Evolutionary conservation across 2,329 filamentous ascomycete genomes (phyloP).

Genomic region (Aspergillus costaricaensis): DNA sequence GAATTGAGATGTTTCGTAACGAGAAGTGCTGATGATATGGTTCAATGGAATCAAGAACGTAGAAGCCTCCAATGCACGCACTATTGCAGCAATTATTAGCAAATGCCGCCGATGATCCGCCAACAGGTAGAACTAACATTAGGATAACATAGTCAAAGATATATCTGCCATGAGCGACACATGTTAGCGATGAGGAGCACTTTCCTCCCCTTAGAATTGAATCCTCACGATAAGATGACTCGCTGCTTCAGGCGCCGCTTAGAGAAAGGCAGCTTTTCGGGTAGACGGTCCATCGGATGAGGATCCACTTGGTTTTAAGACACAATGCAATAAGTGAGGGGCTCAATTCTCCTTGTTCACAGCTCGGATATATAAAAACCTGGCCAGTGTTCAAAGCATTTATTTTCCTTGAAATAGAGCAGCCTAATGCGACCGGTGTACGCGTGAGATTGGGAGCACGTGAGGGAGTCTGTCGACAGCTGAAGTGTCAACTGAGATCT

Average conservation of each 20-base stretch:
- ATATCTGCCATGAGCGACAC: constrained; percentile 44
- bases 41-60: constrained; percentile 54
- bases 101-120: background rate
- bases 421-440: background rate
- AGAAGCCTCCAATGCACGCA: constrained; percentile 54
- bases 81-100: constrained; percentile 37
- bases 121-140: constrained; percentile 45
- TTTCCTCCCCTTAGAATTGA: background rate
- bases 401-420: background rate
- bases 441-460: background rate
- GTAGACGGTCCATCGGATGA: constrained; percentile 32
- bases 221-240: constrained; percentile 55
- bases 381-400: background rate
- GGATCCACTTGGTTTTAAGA: background rate
- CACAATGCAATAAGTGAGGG: background rate
- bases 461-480: background rate
- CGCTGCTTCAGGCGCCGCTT: constrained; percentile 54
- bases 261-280: constrained; percentile 54
- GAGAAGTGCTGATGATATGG: constrained; percentile 62
- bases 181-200: background rate
- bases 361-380: background rate
- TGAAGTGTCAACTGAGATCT: background rate
- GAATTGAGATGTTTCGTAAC: constrained; percentile 57
- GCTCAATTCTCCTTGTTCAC: background rate
- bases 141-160: constrained; percentile 62